Percentiles rank a stretch among this genome's conserved stretches.
phyloP scores from a whole-genome alignment of 192 early-diverging fungal genomes.

The Coemansia sp. region DNA sequence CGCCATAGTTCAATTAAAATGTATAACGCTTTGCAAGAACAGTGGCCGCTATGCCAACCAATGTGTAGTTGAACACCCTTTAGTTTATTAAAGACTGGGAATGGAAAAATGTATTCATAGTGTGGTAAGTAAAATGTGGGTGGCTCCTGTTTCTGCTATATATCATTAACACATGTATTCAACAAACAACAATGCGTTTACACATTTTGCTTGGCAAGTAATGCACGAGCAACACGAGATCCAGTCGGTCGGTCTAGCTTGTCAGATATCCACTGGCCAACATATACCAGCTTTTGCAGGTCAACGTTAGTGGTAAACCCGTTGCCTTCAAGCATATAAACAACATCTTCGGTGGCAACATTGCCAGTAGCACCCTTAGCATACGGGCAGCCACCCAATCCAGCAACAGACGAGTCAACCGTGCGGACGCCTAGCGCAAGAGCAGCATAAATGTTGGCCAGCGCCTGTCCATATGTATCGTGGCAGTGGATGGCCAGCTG shows the following conservation, averaged over 20 bases:
- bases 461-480: constrained; percentile 95
- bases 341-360: constrained; percentile 95
- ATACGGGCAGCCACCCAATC: constrained; percentile 95
- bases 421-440: constrained; percentile 84
- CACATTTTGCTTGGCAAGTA: constrained; percentile 27
- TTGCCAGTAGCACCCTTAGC: constrained; percentile 95
- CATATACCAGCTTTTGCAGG: constrained; percentile 65
- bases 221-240: constrained; percentile 44
- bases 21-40: no score
- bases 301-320: constrained; percentile 82
- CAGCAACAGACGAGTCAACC: constrained; percentile 91
- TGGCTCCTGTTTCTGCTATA: no score
- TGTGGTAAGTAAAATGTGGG: no score
- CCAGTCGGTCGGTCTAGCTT: constrained; percentile 69
- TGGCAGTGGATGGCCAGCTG: constrained; percentile 91
- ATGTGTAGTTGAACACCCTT: no score
- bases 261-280: constrained; percentile 89
- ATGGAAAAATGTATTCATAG: no score
- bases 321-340: constrained; percentile 86
- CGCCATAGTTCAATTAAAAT: no score
- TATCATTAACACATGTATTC: not conserved
- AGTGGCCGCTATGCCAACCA: no score
- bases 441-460: constrained; percentile 87
- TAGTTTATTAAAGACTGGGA: no score
- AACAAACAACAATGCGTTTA: not conserved